Base-by-base conservation (phyloP, 352 stramenopile species). In the Phytophthora citrophthora region DNA sequence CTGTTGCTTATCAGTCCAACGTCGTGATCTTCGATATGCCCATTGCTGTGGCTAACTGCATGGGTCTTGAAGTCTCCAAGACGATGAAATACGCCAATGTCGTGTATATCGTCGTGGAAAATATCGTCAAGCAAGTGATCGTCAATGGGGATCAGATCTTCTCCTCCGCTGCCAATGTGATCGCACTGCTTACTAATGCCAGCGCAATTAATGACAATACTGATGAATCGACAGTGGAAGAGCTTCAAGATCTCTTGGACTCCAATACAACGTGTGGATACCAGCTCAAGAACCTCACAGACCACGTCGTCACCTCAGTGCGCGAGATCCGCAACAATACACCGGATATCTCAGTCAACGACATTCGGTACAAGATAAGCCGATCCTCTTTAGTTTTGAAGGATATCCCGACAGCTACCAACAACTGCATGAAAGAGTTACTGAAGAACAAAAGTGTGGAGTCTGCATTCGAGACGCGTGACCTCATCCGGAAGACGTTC, bases 251-350 rank as follows among this genome's bases (percentile, higher is more conserved):
- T 5, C 55, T 76, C 5, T 50, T 79, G 15, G 59, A 77, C 24
- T 72, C 64, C 27, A 69, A 76, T 18, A 61, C 68, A 6, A 72
- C 63, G 16, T 76, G 68, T 26, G 68, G 68, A 5, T 72, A 68
- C 27, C 58, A 74, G 9, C 48, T 79, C 6, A 76, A 76, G 58
- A 71, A 55, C 11, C 50, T 79, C 12, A 68, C 64, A 0, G 68
- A 79, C 34, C 56, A 69, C 39, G 50, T 75, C 18, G 52, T 74
- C n/a, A 27, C 26, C 16, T 53, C 62, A 1, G 48, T 76, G 5
- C 27, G 24, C 4, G 40, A 65, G 3, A 61, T 72, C 38, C 67
- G 67, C 10, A 65, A 60, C 36, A 57, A 46, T 20, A 68, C 53
- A 4, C 58, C 58, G 0, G 29, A 32, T 15, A 52, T 54, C 24